Evolutionary conservation across 192 early-diverging fungal species (phyloP), one percentile per base, ranked within the genome.

Genomic region (Backusella psychrophila): DNA sequence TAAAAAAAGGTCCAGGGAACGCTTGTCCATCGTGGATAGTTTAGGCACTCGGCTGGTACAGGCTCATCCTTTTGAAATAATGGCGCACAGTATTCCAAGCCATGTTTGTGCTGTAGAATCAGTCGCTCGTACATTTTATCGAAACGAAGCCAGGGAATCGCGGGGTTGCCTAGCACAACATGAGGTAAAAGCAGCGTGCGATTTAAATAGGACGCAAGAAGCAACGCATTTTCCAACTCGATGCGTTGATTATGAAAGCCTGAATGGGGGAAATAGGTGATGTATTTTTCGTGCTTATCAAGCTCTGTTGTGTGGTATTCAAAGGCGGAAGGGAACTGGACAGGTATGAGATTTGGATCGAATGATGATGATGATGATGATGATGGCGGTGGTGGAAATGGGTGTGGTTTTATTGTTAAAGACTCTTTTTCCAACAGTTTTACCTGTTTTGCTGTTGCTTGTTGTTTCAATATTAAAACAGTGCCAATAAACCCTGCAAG

Each of bases 1-100:
- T 86, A 85, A 49, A 90, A 85, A 67, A 89, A 88, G 15, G 79
- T 79, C 89, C 87, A 90, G 6, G 87, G 85, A 17, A 90, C 83
- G 2, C 71, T 79, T 17, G 87, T 90, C 84, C 88, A 87, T 6
- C 82, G 73, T 52, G 77, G 83, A 68, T 88, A 89, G 74, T 88
- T 84, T n/a, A 89, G 78, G 67, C 88, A 89, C 69, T 89, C 88
- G 19, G 76, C 71, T 0, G 88, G 87, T 2, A 85, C 56, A 19
- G 87, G 85, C 42, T 80, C 82, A 9, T 79, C 77, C 8, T 71
- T 75, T 11, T 74, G 77, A 11, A 63, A 63, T 11, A 89, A 66
- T 4, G 44, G 36, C 17, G 53, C 46, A 74, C 88, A 89, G 72
- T 89, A 86, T 14, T 87, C 84, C 9, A 89, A 75, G 3, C 89